Base-by-base conservation (phyloP, 495 filamentous ascomycete species). In the Baudoinia panamericana region DNA sequence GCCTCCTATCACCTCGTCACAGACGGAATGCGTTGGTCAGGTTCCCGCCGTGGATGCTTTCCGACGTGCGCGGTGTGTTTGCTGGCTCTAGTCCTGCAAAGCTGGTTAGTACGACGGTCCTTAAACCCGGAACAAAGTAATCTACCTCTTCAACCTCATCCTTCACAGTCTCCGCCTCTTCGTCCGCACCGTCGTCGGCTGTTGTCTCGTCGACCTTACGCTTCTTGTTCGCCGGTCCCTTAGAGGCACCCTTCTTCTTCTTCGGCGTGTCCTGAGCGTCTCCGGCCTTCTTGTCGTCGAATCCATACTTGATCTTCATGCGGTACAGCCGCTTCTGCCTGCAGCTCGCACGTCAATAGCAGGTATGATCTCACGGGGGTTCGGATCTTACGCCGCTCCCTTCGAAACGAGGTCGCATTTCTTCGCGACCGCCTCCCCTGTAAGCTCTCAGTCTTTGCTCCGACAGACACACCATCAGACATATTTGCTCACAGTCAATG, bases 361-460 rank as follows among this genome's bases (percentile, higher is more conserved):
- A 5, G 13, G 16, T n/a, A n/a, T n/a, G n/a, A n/a, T n/a, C n/a
- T n/a, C n/a, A n/a, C n/a, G n/a, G n/a, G n/a, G n/a, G n/a, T n/a
- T n/a, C n/a, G n/a, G 11, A 24, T 70, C 78, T 65, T 68, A 82
- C 78, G 78, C 76, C 5, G 78, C 78, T 15, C 70, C 75, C 49
- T 75, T 76, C 53, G 52, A 64, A 8, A 78, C 64, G 35, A 82
- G 78, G 17, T 56, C 54, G 19, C 75, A 72, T 53, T 80, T 74
- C 21, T 69, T 56, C n/a, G 75, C 73, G 26, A 83, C 78, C 33
- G 65, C 61, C 10, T 45, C 53, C 49, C 77, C n/a, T n/a, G n/a
- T n/a, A n/a, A n/a, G n/a, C n/a, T n/a, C n/a, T n/a, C n/a, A n/a
- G n/a, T n/a, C n/a, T n/a, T n/a, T n/a, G n/a, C n/a, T n/a, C n/a